Conservation (phyloP, 257 asterid genomes). For the Osmanthus fragrans region DNA sequence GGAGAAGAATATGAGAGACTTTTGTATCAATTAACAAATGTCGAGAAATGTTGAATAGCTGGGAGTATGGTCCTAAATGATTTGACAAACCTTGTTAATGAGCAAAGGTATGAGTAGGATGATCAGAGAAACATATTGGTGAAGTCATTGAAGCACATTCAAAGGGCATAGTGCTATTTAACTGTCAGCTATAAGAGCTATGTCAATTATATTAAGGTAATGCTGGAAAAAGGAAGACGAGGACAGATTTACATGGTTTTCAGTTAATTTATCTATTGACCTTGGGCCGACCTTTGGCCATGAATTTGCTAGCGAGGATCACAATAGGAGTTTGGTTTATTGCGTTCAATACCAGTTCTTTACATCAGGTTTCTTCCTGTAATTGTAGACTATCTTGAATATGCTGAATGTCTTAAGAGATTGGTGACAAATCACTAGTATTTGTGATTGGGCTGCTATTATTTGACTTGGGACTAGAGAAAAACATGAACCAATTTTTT, state of each 20-base stretch:
- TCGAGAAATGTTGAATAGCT: not conserved
- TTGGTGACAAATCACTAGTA: not conserved
- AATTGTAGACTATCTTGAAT: not conserved
- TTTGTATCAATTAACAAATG: not conserved
- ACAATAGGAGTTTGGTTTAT: not conserved
- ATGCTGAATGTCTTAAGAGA: not conserved
- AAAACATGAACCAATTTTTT: no score
- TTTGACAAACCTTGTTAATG: not conserved
- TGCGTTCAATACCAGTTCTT: not conserved
- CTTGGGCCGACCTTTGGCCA: not conserved
- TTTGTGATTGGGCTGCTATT: not conserved
- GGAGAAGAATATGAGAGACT: not conserved
- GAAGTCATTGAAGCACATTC: not conserved
- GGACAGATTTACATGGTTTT: conserved; percentile 20
- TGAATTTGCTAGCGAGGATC: not conserved
- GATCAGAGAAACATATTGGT: not conserved
- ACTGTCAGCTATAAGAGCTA: not conserved
- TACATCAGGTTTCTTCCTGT: not conserved
- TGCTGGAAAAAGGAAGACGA: not conserved
- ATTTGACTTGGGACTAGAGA: not conserved
- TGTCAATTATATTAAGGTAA: conserved; percentile 10
- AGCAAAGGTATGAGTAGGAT: not conserved
- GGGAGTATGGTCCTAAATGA: not conserved
- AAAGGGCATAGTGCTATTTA: not conserved
- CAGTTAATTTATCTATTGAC: not conserved